Conservation (phyloP, 2,329 filamentous ascomycete species). For the Fusarium fracticaudum region DNA sequence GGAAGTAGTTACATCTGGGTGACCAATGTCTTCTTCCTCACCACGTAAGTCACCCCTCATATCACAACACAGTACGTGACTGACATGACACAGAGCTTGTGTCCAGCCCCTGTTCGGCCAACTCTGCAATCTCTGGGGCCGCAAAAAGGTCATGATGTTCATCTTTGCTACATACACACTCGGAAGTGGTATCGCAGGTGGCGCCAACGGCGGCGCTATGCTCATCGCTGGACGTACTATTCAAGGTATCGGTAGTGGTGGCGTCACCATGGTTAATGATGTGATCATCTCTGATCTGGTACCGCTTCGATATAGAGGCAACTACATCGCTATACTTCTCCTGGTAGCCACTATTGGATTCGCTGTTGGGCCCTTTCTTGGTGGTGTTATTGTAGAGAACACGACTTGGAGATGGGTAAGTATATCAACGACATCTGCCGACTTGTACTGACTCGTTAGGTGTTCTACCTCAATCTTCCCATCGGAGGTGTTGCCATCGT, state of each 20-base stretch:
- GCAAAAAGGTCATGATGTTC: constrained; percentile 53
- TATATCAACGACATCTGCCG: not conserved
- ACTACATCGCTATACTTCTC: constrained; percentile 51
- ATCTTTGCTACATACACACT: constrained; percentile 59
- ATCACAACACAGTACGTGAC: rapidly evolving
- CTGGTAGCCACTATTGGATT: constrained; percentile 48
- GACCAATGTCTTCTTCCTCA: constrained; percentile 43
- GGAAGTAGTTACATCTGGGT: constrained; percentile 45
- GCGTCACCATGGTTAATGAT: constrained; percentile 46
- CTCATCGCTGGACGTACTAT: constrained; percentile 55
- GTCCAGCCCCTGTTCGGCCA: constrained; percentile 62
- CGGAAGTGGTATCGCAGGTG: constrained; percentile 60
- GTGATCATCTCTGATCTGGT: constrained; percentile 56
- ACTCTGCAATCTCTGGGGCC: constrained; percentile 62
- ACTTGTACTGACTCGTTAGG: constrained; percentile 18
- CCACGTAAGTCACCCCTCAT: not conserved
- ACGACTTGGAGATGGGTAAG: constrained; percentile 53
- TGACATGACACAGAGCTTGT: constrained; percentile 22
- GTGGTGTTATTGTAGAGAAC: constrained; percentile 41
- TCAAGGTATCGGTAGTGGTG: constrained; percentile 53
- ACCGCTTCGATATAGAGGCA: constrained; percentile 57
- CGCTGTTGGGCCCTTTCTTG: constrained; percentile 48
- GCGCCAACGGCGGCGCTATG: constrained; percentile 50
- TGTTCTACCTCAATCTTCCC: constrained; percentile 58
- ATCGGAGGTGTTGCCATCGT: constrained; percentile 47